phyloP scores from a whole-genome alignment of 2,329 filamentous ascomycete genomes.

The Nemania serpens region DNA sequence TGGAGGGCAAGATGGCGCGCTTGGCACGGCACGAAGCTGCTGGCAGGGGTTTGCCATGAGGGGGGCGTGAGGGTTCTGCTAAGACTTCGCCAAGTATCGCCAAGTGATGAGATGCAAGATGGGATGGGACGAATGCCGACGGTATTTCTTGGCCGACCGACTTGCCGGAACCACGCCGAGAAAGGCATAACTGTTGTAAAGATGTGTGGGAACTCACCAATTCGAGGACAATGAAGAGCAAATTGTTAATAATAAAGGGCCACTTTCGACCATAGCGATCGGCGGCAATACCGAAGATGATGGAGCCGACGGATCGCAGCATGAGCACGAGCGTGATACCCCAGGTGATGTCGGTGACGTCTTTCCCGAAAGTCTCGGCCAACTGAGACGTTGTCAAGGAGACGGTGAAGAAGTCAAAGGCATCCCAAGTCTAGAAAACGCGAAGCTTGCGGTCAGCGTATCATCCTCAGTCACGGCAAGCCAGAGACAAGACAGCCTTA shows the following conservation, averaged over 20 bases:
- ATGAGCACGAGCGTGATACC: conserved; percentile 67
- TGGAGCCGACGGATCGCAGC: conserved; percentile 61
- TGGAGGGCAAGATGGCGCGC: neutral
- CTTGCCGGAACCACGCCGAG: conserved; percentile 1
- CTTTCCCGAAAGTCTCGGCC: conserved; percentile 55
- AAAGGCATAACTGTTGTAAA: neutral
- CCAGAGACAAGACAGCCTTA: conserved; percentile 38
- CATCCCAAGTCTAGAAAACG: conserved; percentile 58
- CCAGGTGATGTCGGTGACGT: conserved; percentile 65
- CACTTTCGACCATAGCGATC: conserved; percentile 67
- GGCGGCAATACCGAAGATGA: conserved; percentile 58
- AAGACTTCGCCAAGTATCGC: conserved; percentile 33
- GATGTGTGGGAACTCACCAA: conserved; percentile 54
- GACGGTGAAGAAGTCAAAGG: conserved; percentile 71
- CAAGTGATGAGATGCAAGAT: conserved; percentile 28
- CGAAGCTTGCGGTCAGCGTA: conserved; percentile 17
- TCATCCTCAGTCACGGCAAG: neutral
- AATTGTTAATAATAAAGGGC: conserved; percentile 77
- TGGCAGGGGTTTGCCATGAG: conserved; percentile 11
- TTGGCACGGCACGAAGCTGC: neutral
- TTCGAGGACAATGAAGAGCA: conserved; percentile 73
- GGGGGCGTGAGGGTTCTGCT: conserved; percentile 36
- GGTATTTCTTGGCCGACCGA: conserved; percentile 21
- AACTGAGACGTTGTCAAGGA: conserved; percentile 62
- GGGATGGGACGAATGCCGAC: conserved; percentile 18